Evolutionary conservation across 352 stramenopile species (phyloP).

Genomic region (Plasmopara muralis): DNA sequence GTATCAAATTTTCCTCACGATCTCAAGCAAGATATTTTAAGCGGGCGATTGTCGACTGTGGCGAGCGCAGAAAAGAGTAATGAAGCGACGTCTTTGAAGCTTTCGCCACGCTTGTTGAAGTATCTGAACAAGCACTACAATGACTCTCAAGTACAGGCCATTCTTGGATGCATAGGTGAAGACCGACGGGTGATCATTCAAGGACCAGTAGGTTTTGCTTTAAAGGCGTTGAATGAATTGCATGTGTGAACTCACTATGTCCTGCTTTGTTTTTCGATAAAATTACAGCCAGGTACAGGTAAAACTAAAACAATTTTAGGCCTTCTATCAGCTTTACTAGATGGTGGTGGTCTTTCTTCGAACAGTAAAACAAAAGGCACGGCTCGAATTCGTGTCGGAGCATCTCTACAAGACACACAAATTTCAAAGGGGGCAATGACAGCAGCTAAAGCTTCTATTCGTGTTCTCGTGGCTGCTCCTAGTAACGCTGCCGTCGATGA

Average conservation of each 20-base stretch:
- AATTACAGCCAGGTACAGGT: constrained; percentile 57
- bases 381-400: constrained; percentile 61
- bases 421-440: constrained; percentile 32
- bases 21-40: constrained; percentile 45
- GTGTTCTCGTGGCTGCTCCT: constrained; percentile 64
- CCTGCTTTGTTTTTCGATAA: not conserved
- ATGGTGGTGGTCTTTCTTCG: constrained; percentile 47
- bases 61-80: constrained; percentile 9
- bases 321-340: constrained; percentile 63
- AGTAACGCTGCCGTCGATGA: constrained; percentile 81
- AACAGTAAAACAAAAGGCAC: constrained; percentile 44
- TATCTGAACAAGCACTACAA: constrained; percentile 66
- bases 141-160: constrained; percentile 61
- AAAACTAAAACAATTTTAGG: constrained; percentile 83
- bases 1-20: constrained; percentile 44
- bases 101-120: constrained; percentile 41
- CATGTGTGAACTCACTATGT: no score
- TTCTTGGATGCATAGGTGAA: constrained; percentile 56
- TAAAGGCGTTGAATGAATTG: not conserved
- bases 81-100: constrained; percentile 7
- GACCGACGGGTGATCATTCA: constrained; percentile 71
- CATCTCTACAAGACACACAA: constrained; percentile 40
- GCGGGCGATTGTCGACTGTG: constrained; percentile 25
- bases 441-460: constrained; percentile 54
- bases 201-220: constrained; percentile 45